These are phyloP conservation scores for Polygonum aviculare DNA, from an alignment of 148 eudicot genomes.

Conservation along the genomic window DNA sequence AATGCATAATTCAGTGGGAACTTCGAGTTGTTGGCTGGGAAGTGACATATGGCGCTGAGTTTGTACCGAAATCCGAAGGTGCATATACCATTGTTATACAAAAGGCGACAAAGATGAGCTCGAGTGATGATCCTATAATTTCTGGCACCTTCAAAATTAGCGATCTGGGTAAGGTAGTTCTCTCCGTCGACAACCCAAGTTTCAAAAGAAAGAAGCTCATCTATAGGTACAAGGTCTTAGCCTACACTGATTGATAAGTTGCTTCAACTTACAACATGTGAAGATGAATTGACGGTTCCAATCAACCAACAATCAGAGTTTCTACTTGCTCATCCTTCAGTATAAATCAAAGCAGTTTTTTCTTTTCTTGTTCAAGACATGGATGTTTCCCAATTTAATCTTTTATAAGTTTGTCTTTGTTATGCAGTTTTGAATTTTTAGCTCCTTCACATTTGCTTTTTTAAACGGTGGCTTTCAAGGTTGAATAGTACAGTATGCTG, in stretches of 20 bases:
- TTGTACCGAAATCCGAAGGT: conserved; percentile 50
- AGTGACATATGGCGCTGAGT: conserved; percentile 84
- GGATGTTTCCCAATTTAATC: not conserved
- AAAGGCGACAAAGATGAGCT: conserved; percentile 67
- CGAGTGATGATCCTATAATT: conserved; percentile 63
- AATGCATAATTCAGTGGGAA: conserved; percentile 76
- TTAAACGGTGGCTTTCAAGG: not conserved
- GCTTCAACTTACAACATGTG: not conserved
- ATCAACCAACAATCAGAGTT: not conserved
- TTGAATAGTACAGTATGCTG: not conserved
- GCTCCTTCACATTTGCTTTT: not conserved
- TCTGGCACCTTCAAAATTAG: conserved; percentile 49
- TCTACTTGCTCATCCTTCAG: not conserved
- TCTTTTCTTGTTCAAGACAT: not conserved
- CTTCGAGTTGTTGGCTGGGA: conserved; percentile 94
- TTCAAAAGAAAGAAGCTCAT: conserved; percentile 72
- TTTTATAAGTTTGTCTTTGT: not conserved
- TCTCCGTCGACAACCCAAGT: conserved; percentile 69
- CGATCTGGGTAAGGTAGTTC: conserved; percentile 72
- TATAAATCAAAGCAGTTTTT: not conserved
- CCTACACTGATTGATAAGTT: conserved; percentile 31
- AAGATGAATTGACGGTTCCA: not conserved
- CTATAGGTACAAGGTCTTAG: conserved; percentile 82
- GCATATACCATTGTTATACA: conserved; percentile 67
- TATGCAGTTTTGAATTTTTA: not conserved